These are phyloP conservation scores for Penicillium ochrochloron DNA, from an alignment of 495 filamentous ascomycete species.

Conservation along the genomic window DNA sequence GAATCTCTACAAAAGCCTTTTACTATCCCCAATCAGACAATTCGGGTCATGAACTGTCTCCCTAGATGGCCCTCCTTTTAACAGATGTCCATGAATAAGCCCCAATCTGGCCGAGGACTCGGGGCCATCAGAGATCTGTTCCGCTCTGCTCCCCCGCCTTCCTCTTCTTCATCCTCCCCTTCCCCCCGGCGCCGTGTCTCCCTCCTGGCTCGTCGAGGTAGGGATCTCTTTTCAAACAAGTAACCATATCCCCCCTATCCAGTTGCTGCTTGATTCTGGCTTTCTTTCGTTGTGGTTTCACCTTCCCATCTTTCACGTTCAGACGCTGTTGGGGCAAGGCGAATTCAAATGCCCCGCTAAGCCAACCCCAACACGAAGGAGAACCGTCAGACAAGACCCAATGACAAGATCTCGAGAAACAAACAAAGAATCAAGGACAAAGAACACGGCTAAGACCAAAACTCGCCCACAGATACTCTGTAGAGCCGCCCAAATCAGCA, in stretches of 20 bases:
- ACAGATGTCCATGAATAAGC: constrained; percentile 49
- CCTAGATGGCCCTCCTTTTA: constrained; percentile 38
- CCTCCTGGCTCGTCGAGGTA: constrained; percentile 47
- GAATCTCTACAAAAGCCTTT: neutral
- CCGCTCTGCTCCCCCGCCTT: constrained; percentile 38
- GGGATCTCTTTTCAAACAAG: constrained; percentile 46
- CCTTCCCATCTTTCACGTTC: constrained; percentile 4
- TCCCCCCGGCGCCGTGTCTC: constrained; percentile 41
- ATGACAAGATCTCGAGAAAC: neutral
- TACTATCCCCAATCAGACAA: constrained; percentile 1
- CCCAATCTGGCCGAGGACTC: constrained; percentile 44
- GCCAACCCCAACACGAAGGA: constrained; percentile 12
- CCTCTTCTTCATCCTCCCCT: constrained; percentile 33
- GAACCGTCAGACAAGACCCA: neutral
- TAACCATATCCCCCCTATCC: constrained; percentile 33
- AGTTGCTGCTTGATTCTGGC: constrained; percentile 7
- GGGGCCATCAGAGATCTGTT: constrained; percentile 44
- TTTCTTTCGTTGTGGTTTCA: neutral
- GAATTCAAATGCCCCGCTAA: constrained; percentile 7
- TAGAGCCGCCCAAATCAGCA: constrained; percentile 25
- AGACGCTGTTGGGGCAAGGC: constrained; percentile 4
- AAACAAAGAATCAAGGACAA: neutral
- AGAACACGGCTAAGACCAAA: neutral
- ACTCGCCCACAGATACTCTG: constrained; percentile 22
- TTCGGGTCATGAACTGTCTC: constrained; percentile 29